Evolutionary conservation across 257 asterid species (phyloP).

Genomic region (Solanum chiquidenum): DNA sequence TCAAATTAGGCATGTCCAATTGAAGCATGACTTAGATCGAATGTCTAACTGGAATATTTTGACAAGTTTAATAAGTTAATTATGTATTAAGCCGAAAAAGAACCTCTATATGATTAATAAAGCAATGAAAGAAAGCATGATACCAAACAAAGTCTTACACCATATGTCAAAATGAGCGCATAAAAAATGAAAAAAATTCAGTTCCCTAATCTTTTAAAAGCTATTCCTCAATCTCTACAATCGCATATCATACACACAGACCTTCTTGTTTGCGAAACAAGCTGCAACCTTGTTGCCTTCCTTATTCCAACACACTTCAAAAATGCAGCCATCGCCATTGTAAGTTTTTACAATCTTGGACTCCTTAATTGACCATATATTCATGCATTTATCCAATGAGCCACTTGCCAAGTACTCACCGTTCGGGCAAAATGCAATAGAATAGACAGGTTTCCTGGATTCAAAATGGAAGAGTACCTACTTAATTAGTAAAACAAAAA

Average conservation of each 20-base stretch:
- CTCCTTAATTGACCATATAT: constrained; percentile 92
- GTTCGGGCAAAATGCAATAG: constrained; percentile 84
- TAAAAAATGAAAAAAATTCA: no score
- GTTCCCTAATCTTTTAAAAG: no score
- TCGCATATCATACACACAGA: constrained; percentile 72
- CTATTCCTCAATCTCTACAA: constrained; percentile 22
- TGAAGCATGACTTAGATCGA: no score
- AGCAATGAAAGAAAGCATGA: no score
- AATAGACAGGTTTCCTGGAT: constrained; percentile 75
- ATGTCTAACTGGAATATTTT: no score
- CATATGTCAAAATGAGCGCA: no score
- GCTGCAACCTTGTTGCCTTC: constrained; percentile 38
- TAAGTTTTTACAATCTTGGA: constrained; percentile 74
- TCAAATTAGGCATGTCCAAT: no score
- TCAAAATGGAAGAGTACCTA: not conserved
- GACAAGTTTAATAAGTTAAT: no score
- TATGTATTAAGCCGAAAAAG: no score
- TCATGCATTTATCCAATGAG: constrained; percentile 76
- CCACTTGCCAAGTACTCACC: constrained; percentile 90
- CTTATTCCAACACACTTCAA: no score
- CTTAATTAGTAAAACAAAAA: not conserved
- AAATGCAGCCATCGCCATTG: constrained; percentile 40
- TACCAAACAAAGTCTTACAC: not conserved
- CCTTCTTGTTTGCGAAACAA: constrained; percentile 75
- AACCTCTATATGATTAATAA: no score